Evolutionary conservation across 1,139 yeast genomes (phyloP).

Genomic region (Candida sp.): DNA sequence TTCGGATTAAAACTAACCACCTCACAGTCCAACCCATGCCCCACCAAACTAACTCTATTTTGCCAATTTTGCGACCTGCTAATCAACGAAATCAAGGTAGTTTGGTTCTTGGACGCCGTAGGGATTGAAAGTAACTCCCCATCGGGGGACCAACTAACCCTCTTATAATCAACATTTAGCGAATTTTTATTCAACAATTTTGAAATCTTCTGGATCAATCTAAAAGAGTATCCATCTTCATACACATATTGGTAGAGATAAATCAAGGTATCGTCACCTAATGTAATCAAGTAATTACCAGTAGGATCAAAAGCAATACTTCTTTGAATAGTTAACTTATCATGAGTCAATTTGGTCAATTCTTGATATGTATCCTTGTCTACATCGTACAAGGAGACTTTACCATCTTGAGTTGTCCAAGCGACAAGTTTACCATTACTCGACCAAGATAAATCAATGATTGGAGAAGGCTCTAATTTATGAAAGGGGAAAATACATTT

Average conservation of each 20-base stretch:
- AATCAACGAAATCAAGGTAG: slow-evolving; percentile 37
- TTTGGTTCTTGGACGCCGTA: slow-evolving; percentile 48
- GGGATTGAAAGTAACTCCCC: slow-evolving; percentile 53
- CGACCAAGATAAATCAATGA: slow-evolving; percentile 39
- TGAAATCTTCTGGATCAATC: slow-evolving; percentile 32
- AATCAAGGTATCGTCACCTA: slow-evolving; percentile 51
- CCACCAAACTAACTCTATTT: slow-evolving; percentile 48
- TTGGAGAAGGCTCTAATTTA: slow-evolving; percentile 3
- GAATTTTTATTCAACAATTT: slow-evolving; percentile 41
- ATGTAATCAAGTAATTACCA: slow-evolving; percentile 39
- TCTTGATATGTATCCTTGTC: slow-evolving; percentile 31
- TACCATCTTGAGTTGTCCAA: slow-evolving; percentile 38
- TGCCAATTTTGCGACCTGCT: slow-evolving; percentile 42
- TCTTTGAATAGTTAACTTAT: slow-evolving; percentile 30
- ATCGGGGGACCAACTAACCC: slow-evolving; percentile 55
- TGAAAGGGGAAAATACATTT: slow-evolving; percentile 16
- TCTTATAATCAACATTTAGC: slow-evolving; percentile 38
- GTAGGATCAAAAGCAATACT: slow-evolving; percentile 55
- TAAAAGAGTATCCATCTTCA: slow-evolving; percentile 27
- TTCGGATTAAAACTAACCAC: slow-evolving; percentile 54
- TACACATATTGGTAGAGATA: slow-evolving; percentile 32
- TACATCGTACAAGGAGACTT: slow-evolving; percentile 31
- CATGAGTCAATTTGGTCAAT: slow-evolving; percentile 18
- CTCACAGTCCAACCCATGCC: slow-evolving; percentile 58
- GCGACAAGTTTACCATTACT: slow-evolving; percentile 33